phyloP scores from a whole-genome alignment of 176 grass and related monocot species.

The Carex pumila region DNA sequence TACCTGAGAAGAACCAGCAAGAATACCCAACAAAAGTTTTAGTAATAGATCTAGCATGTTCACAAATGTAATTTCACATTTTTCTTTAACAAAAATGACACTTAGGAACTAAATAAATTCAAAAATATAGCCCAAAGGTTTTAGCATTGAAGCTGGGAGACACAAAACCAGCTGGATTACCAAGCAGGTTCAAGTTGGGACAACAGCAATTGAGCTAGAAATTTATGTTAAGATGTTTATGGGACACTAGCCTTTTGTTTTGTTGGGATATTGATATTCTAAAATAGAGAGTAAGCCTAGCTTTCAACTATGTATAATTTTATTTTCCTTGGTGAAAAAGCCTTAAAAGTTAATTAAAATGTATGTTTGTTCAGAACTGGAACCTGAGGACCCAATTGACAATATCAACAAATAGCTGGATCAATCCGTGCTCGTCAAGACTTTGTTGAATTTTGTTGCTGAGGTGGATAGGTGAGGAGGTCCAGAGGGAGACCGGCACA shows the following conservation, averaged over 20 bases:
- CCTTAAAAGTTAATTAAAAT: background rate
- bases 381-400: constrained; percentile 49
- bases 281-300: background rate
- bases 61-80: background rate
- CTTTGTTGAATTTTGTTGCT: constrained; percentile 34
- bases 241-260: background rate
- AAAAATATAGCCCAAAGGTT: background rate
- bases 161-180: background rate
- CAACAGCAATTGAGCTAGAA: background rate
- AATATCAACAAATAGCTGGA: constrained; percentile 48
- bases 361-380: background rate
- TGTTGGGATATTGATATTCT: background rate
- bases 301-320: background rate
- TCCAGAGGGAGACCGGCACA: constrained; percentile 64
- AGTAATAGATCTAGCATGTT: background rate
- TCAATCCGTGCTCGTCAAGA: constrained; percentile 39
- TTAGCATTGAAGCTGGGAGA: background rate
- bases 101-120: background rate
- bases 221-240: background rate
- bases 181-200: background rate
- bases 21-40: background rate
- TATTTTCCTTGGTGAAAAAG: background rate
- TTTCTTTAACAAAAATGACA: background rate
- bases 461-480: constrained; percentile 61
- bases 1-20: constrained; percentile 19